Evolutionary conservation across 139 green algal species (phyloP), one percentile per base, ranked within the genome.

Genomic region (Micromonas pusilla): DNA sequence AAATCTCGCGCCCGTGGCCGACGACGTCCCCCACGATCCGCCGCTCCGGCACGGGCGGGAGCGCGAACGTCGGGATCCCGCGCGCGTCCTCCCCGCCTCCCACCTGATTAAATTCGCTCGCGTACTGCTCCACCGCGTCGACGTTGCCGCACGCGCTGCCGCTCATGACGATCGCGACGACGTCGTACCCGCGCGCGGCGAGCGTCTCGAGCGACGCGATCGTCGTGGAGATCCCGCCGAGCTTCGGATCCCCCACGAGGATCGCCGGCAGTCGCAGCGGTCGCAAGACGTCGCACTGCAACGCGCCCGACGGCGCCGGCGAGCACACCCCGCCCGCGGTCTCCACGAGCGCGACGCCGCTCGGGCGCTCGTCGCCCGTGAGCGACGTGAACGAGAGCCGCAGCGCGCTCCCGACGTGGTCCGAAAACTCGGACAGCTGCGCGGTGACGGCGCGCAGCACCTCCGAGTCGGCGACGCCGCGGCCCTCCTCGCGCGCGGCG

Each of bases 181-280:
- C 81, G 30, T 91, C 84, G 77, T 93, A 93, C 5, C 94, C 94
- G 2, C 94, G 74, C 34, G 81, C 3, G 1, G 28, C n/a, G 30
- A 96, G 86, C 23, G 78, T 88, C 53, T 99, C 95, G 28, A 90
- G 88, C 0, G 93, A 87, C 0, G 89, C 83, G 2, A 97, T 79
- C 2, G 93, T 98, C 66, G 87, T 85, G 9, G 90, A 94, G 80
- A 99, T 97, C 72, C 95, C 95, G 0, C 95, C 95, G 34, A 99
- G 87, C 0, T 86, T 77, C 1, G 88, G 81, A 72, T 97, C 93
- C 1, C 92, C 95, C 5, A 99, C 91, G 3, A 99, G 86, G 9
- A 99, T 31, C 1, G 78, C 86, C 0, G 95, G 95, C 39, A 97
- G 86, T 28, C 91, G 80, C 45, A 97, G 85, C 0, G 88, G 79